Conservation (phyloP, 2,329 filamentous ascomycete genomes). For the Exophiala oligosperma region DNA sequence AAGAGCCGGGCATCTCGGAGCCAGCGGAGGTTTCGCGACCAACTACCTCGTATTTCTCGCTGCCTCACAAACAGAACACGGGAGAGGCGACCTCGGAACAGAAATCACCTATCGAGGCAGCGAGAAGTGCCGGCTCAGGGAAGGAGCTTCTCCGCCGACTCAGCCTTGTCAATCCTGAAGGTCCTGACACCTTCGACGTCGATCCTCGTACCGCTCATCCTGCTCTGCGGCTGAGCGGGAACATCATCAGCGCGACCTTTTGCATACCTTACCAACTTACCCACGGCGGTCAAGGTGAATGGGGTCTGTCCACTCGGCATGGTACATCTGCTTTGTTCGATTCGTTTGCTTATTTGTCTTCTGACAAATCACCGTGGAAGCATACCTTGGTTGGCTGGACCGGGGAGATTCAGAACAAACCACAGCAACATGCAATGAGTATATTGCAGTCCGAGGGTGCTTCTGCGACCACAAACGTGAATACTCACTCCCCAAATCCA, state of each 20-base stretch:
- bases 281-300: slow-evolving; percentile 54
- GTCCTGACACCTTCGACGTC: slow-evolving; percentile 37
- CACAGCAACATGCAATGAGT: slow-evolving; percentile 12
- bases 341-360: slow-evolving; percentile 83
- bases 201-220: slow-evolving; percentile 59
- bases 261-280: slow-evolving; percentile 62
- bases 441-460: slow-evolving; percentile 13
- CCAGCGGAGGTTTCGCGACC: slow-evolving; percentile 37
- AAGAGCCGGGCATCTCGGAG: slow-evolving; percentile 14
- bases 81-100: slow-evolving; percentile 17
- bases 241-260: slow-evolving; percentile 64
- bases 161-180: slow-evolving; percentile 42
- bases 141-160: slow-evolving; percentile 56
- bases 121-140: slow-evolving; percentile 45
- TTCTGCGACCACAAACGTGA: slow-evolving; percentile 9
- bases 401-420: slow-evolving; percentile 67
- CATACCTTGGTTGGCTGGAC: slow-evolving; percentile 95
- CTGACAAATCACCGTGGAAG: slow-evolving; percentile 80
- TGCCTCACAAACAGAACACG: slow-evolving; percentile 24
- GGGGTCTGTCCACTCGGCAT: slow-evolving; percentile 72
- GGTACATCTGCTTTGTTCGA: slow-evolving; percentile 92
- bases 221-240: slow-evolving; percentile 59
- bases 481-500: slow-evolving; percentile 57
- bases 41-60: slow-evolving; percentile 22
- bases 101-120: slow-evolving; percentile 41